A percentile compares a stretch with the other conserved stretches of the same genome.
Evolutionary conservation across 2,329 filamentous ascomycete species (phyloP).

Genomic region (Cytospora chrysosperma): DNA sequence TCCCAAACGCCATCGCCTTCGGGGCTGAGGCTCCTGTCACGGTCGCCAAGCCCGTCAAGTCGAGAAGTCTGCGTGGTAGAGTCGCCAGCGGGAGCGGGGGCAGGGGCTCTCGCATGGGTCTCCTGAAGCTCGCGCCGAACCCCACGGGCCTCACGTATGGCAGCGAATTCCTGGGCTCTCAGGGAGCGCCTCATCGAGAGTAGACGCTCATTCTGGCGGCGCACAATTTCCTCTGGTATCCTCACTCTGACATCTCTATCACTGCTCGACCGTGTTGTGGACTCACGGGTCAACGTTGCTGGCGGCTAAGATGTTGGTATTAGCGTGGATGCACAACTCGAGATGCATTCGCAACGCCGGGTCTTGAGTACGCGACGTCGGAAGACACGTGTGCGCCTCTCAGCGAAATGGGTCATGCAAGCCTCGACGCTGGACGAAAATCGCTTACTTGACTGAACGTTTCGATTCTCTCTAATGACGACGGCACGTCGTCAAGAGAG

Average conservation of each 20-base stretch:
- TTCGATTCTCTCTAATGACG: not conserved
- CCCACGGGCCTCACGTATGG: slow-evolving; percentile 14
- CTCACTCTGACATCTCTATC: slow-evolving; percentile 5
- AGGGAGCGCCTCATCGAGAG: slow-evolving; percentile 9
- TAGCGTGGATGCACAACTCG: slow-evolving; percentile 7
- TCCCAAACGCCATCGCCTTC: slow-evolving; percentile 71
- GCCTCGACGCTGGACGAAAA: slow-evolving; percentile 1
- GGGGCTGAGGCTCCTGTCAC: slow-evolving; percentile 77
- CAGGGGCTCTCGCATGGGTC: not conserved
- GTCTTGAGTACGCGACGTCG: not conserved
- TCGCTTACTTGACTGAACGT: slow-evolving; percentile 21
- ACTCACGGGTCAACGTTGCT: slow-evolving; percentile 1
- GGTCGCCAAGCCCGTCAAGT: slow-evolving; percentile 73
- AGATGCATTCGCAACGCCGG: not conserved
- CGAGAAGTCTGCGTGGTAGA: slow-evolving; percentile 8
- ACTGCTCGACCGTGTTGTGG: not conserved
- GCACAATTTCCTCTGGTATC: not conserved
- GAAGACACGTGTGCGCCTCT: not conserved
- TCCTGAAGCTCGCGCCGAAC: not conserved
- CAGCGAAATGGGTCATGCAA: not conserved
- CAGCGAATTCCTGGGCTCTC: slow-evolving; percentile 7
- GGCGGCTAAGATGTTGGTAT: slow-evolving; percentile 11
- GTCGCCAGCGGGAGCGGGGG: not conserved
- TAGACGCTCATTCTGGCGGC: slow-evolving; percentile 10
- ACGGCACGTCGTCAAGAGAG: not conserved